phyloP scores from a whole-genome alignment of 371 early-diverging fungal genomes.

The Batkoa obscura region DNA sequence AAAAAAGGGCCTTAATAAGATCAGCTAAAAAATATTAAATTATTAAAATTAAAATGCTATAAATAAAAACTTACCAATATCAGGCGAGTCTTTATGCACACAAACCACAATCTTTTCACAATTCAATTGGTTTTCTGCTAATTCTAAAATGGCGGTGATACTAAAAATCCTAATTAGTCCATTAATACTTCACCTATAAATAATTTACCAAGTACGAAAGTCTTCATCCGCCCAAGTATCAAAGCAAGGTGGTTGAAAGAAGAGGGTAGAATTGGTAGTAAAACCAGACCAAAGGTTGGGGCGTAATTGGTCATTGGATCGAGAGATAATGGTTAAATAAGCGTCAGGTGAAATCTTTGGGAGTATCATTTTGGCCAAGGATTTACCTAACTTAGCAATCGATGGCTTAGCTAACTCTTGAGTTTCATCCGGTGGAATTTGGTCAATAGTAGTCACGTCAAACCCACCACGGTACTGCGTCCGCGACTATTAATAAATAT shows the following conservation, averaged over 20 bases:
- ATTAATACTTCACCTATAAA: no score
- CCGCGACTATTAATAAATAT: not conserved
- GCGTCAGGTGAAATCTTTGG: not conserved
- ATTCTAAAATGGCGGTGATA: no score
- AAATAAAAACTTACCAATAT: no score
- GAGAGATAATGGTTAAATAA: not conserved
- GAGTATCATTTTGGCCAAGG: not conserved
- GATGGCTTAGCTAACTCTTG: not conserved
- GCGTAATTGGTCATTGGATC: not conserved
- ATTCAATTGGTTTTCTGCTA: no score
- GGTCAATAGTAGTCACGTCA: not conserved
- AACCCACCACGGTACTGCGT: slow-evolving; percentile 1
- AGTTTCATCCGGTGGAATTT: not conserved
- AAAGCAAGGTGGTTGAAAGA: not conserved
- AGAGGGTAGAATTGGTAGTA: not conserved
- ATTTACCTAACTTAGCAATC: not conserved
- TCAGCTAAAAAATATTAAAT: no score
- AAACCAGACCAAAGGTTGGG: slow-evolving; percentile 1
- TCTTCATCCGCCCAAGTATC: slow-evolving; percentile 1
- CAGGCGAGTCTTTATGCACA: no score
- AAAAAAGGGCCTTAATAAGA: no score
- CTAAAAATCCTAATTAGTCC: no score
- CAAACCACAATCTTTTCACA: no score
- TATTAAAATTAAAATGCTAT: no score
- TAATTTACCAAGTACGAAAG: not conserved